Percentiles rank a stretch among this genome's conserved stretches.
Evolutionary conservation across 2,329 filamentous ascomycete species (phyloP).

Genomic region (Aspergillus candidus): DNA sequence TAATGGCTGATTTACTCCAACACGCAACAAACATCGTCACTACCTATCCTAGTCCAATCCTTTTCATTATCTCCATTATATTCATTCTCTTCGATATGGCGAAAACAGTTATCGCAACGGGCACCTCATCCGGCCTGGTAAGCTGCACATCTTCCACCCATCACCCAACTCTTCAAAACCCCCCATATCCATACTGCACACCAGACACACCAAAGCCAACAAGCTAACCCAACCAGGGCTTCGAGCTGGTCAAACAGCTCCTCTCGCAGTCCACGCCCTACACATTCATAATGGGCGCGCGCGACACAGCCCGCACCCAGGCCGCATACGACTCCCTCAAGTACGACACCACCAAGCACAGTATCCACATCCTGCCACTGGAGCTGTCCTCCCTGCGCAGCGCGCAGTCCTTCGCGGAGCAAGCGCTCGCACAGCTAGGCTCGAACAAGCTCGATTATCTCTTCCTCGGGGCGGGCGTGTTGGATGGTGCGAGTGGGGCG

Average conservation of each 20-base stretch:
- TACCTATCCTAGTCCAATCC: too few species aligned
- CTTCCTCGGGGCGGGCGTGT: slow-evolving; percentile 16
- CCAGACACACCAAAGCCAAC: too few species aligned
- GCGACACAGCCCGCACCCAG: slow-evolving; percentile 6
- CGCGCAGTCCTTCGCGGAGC: slow-evolving; percentile 17
- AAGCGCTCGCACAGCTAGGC: slow-evolving; percentile 15
- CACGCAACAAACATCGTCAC: too few species aligned
- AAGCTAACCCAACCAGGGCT: slow-evolving; percentile 12
- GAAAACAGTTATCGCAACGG: too few species aligned
- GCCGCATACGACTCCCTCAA: slow-evolving; percentile 13
- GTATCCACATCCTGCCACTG: slow-evolving; percentile 14
- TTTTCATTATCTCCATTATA: too few species aligned
- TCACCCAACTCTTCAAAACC: too few species aligned
- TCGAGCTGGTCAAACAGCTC: slow-evolving; percentile 21
- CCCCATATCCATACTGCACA: too few species aligned
- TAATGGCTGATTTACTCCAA: too few species aligned
- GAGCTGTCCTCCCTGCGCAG: slow-evolving; percentile 17
- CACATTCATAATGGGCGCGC: slow-evolving; percentile 19
- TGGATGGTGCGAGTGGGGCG: slow-evolving; percentile 12
- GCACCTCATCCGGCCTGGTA: too few species aligned
- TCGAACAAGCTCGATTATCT: slow-evolving; percentile 13
- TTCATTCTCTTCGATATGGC: too few species aligned
- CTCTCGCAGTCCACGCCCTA: slow-evolving; percentile 17
- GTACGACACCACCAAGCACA: slow-evolving; percentile 17
- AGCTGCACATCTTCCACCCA: too few species aligned